Base-by-base conservation (phyloP, 208 protist species). In the Acanthamoeba healyi region DNA sequence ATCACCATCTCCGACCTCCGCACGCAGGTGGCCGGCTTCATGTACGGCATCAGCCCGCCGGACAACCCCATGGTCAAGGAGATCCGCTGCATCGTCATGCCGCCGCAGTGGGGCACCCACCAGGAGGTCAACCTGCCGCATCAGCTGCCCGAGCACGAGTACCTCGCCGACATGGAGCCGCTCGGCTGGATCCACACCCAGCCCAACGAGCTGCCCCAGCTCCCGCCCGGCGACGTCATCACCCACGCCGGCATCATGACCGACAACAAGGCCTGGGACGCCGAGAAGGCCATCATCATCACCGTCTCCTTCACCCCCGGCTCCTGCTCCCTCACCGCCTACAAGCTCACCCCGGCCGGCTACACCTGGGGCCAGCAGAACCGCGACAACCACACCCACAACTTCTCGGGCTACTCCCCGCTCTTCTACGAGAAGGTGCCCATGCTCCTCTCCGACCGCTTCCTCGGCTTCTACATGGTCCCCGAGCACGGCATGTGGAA, bases 101-200 rank as follows among this genome's bases (percentile, higher is more conserved):
- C 98, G n/a, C 99, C 99, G 34, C 99, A 99, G 97, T 97, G 94
- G 91, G 99, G 99, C 72, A 98, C 97, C 12, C 98, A 98, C 95
- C 96, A 98, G 94, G 92, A 67, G 63, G 97, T 99, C 1, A 97
- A 95, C 5, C 94, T 99, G 44, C 98, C 98, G 34, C 72, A 96
- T 63, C 77, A 96, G 49, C 87, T 99, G 36, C 99, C 99, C 5
- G 97, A 99, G 6, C 96, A 99, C 91, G 96, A 98, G 32, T 98
- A 98, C 84, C 96, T 99, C 12, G 72, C 97, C 49, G 98, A 98
- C 44, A 63, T 99, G 40, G 98, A 99, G 94, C 98, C 98, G 40
- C 96, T 99, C 2, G 99, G 98, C 58, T 99, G 98, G 98, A 97
- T 99, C 38, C 99, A 99, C 95, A 99, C 99, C 19, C 98, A 99